Evolutionary conservation across 116 monocot species (phyloP).

Genomic region (Papilionanthe hybrid): DNA sequence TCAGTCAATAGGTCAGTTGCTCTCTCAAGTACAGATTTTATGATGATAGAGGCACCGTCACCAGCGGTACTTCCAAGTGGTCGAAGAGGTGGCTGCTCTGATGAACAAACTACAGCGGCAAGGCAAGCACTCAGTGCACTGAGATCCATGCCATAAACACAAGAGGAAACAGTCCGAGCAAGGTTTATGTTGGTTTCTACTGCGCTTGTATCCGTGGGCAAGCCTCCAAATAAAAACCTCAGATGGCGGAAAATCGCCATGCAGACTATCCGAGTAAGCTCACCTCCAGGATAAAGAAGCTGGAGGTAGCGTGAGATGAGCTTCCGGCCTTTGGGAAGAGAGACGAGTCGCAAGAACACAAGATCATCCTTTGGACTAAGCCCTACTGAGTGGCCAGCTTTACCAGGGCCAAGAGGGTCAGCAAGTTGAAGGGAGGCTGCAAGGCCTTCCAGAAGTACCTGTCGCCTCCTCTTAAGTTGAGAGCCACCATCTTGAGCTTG

Average conservation of each 20-base stretch:
- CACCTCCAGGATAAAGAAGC: conserved; percentile 61
- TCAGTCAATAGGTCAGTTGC: conserved; percentile 53
- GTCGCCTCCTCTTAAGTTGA: conserved; percentile 55
- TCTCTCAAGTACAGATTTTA: conserved; percentile 71
- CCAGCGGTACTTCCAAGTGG: conserved; percentile 74
- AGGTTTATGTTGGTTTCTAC: conserved; percentile 54
- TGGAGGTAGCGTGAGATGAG: conserved; percentile 64
- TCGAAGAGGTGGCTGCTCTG: conserved; percentile 80
- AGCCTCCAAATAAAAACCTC: conserved; percentile 65
- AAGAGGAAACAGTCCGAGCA: conserved; percentile 39
- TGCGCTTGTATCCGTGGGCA: conserved; percentile 41
- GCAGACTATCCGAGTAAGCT: conserved; percentile 69
- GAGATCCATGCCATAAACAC: conserved; percentile 48
- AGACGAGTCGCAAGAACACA: conserved; percentile 71
- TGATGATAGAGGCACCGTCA: conserved; percentile 65
- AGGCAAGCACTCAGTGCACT: conserved; percentile 77
- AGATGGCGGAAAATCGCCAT: conserved; percentile 83
- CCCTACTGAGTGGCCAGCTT: conserved; percentile 37
- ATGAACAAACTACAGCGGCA: conserved; percentile 82
- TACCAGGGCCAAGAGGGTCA: conserved; percentile 64
- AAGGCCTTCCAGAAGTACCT: conserved; percentile 70
- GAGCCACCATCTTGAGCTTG: conserved; percentile 67
- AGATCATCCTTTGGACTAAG: conserved; percentile 72
- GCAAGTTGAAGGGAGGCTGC: conserved; percentile 81
- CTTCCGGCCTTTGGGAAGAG: conserved; percentile 88